Evolutionary conservation across 371 early-diverging fungal species (phyloP).

Genomic region (Massospora cicadina): DNA sequence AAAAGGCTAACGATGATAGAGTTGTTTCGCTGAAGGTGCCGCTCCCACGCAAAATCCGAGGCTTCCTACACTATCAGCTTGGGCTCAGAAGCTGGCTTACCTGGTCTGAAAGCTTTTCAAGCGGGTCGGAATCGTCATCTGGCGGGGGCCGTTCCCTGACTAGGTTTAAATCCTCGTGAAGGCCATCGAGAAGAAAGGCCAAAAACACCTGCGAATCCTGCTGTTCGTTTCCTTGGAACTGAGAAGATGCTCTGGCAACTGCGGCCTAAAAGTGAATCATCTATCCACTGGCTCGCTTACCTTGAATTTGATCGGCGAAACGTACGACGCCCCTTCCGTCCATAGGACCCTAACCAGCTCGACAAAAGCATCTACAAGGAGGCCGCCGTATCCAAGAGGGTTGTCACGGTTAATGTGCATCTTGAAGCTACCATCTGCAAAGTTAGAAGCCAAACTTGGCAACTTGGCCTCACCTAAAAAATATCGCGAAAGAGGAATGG

Average conservation of each 20-base stretch:
- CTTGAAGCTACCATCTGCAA: conserved; percentile 45
- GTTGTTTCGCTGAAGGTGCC: conserved; percentile 52
- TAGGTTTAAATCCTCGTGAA: conserved; percentile 57
- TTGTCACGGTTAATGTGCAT: conserved; percentile 53
- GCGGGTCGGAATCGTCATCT: conserved; percentile 20
- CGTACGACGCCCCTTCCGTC: conserved; percentile 31
- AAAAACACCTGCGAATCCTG: conserved; percentile 71
- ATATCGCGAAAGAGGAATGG: conserved; percentile 65
- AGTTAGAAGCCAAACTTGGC: neutral
- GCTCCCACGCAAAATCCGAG: conserved; percentile 54
- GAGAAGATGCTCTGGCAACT: conserved; percentile 41
- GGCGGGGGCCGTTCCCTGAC: conserved; percentile 12
- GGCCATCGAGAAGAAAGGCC: conserved; percentile 42
- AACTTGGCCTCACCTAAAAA: conserved; percentile 39
- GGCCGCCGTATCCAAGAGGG: conserved; percentile 64
- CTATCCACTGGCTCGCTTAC: conserved; percentile 13
- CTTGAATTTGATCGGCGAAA: conserved; percentile 33
- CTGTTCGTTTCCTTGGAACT: conserved; percentile 38
- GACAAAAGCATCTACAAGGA: conserved; percentile 46
- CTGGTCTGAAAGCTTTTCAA: conserved; percentile 24
- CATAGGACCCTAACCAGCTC: conserved; percentile 49
- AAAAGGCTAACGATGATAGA: conserved; percentile 84
- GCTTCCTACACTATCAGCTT: conserved; percentile 22
- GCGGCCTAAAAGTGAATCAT: conserved; percentile 20
- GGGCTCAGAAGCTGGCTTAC: neutral